A percentile compares a stretch with the other conserved stretches of the same genome.
Evolutionary conservation across 2,329 filamentous ascomycete genomes (phyloP).

Genomic region (Claviceps arundinis): DNA sequence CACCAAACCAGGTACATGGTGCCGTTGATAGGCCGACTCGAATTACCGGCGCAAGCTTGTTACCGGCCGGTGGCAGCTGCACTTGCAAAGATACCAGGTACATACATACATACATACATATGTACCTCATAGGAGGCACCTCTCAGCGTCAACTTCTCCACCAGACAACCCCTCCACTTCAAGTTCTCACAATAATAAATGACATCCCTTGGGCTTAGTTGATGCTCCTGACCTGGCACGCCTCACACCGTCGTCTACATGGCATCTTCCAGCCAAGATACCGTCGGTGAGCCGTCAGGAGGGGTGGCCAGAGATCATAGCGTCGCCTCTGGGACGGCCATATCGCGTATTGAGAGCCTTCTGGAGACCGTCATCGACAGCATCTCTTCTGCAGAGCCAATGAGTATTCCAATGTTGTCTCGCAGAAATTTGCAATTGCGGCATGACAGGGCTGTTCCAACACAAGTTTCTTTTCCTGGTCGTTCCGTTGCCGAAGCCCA

Average conservation of each 20-base stretch:
- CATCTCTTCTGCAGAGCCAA: conserved; percentile 13
- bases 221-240: background rate
- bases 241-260: background rate
- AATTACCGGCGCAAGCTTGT: background rate
- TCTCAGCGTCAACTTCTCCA: background rate
- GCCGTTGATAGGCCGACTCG: background rate
- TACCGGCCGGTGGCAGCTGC: background rate
- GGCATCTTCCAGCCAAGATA: background rate
- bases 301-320: background rate
- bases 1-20: background rate
- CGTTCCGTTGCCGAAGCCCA: conserved; percentile 31
- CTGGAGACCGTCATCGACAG: conserved; percentile 18
- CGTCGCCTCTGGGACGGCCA: conserved; percentile 1
- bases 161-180: background rate
- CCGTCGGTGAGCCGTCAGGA: background rate
- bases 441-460: conserved; percentile 1
- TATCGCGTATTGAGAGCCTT: conserved; percentile 21
- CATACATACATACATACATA: no score
- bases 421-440: conserved; percentile 9
- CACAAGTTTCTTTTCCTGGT: conserved; percentile 31
- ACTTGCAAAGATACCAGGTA: no score
- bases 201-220: background rate
- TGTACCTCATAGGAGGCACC: no score
- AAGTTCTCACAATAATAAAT: background rate
- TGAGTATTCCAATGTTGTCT: conserved; percentile 15